Base-by-base conservation (phyloP, 2,329 filamentous ascomycete genomes). In the Aspergillus sp. region DNA sequence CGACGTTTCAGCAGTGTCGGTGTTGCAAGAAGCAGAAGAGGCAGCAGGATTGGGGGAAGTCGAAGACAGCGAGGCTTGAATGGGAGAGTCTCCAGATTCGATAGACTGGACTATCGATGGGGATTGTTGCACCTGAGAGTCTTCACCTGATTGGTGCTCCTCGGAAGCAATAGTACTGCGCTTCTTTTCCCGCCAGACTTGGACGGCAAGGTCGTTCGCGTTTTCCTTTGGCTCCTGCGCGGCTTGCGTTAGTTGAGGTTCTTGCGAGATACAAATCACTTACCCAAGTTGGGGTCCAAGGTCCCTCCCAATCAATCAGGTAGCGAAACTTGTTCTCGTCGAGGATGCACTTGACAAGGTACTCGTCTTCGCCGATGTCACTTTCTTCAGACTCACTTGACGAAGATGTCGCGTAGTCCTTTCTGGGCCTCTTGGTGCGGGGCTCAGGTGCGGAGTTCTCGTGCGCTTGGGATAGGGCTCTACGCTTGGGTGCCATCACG, bases 301-400 rank as follows among this genome's bases (percentile, higher is more conserved):
- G 41, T 6, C 53, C 57, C 34, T 55, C 51, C 58, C 57, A 61
- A 20, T 59, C 57, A 38, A 63, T 57, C 16, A 61, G 44, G 42
- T 60, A 63, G 30, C 55, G 45, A 12, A 44, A 42, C 27, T 45
- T 35, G 19, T 47, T 49, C 43, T 63, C 57, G 40, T 52, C 52
- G 35, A 60, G 45, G 29, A 60, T 60, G 37, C 47, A 47, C 32
- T 57, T 57, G 26, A 58, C 57, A 34, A 46, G 47, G 39, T 45
- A 58, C 43, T 60, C 53, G 37, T 51, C 45, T 26, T 53, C 49
- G n/a, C 33, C 44, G 29, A 48, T 28, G 17, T 29, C 29, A 33
- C 32, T 35, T 24, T 41, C 24, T 11, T 43, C 36, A 30, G 40
- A 35, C 26, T 47, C 41, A 29, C 37, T 43, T 8, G 19, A 24